Evolutionary conservation across 129 eudicot genomes (phyloP), one percentile per base, ranked within the genome.

Genomic region (Flaveria trinervia): DNA sequence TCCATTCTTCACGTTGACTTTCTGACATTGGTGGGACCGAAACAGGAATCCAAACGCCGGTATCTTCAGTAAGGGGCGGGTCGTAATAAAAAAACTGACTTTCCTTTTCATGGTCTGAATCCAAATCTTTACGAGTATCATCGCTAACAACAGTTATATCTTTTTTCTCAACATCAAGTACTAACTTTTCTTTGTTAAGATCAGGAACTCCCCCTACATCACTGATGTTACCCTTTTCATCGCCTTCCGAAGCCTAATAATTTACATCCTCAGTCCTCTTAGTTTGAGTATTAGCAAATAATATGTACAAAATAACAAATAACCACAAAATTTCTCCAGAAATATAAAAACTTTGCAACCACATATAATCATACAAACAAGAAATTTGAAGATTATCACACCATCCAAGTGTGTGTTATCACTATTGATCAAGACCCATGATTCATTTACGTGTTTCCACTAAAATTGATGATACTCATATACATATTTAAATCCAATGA

Each of bases 11-110:
- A 62, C 79, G 82, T 75, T 78, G 84, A 23, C 76, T 81, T 81
- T 81, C 85, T 9, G 88, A 82, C 90, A 88, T 81, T 56, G 89
- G 86, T 44, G 85, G 88, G 64, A 84, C 79, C 7, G 93, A 88
- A 64, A 86, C 90, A 25, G 90, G 90, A 66, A 85, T 83, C 88
- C 88, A 85, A 45, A 80, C 82, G 7, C 92, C 89, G 26, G 89
- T 83, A 51, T 85, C 89, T 76, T 85, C 92, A 26, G 78, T 74
- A 26, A 83, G 62, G 3, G 89, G 89, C 17, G 84, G 65, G 65
- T 71, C 85, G 14, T 82, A 82, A 77, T 72, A 77, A 45, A 82
- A 82, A 55, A 49, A 77, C 0, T 45, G 74, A 55, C 25, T 59
- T 20, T 73, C 78, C 64, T 82, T 51, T 55, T 77, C 75, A 71